A percentile compares a stretch with the other conserved stretches of the same genome.
Conservation (phyloP, 129 eudicot species). For the Tagetes erecta region DNA sequence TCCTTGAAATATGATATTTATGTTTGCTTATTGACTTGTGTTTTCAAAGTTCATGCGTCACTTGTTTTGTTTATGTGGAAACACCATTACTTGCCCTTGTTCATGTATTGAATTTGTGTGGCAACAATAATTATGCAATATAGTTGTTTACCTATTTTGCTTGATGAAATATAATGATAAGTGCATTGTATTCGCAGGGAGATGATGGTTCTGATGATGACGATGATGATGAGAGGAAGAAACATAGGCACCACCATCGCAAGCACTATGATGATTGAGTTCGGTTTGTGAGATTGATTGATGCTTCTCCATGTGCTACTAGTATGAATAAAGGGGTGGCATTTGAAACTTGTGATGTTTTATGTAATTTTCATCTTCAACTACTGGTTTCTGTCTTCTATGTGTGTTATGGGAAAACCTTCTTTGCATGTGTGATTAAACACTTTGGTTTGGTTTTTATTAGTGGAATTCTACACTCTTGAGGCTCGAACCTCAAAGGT, state of each 20-base stretch:
- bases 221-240: slow-evolving; percentile 61
- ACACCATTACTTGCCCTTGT: neutral
- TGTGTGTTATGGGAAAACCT: slow-evolving; percentile 11
- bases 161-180: slow-evolving; percentile 15
- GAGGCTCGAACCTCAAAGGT: neutral
- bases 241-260: slow-evolving; percentile 64
- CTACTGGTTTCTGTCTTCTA: slow-evolving; percentile 24
- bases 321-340: slow-evolving; percentile 36
- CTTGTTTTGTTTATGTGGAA: neutral
- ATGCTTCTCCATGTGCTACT: slow-evolving; percentile 34
- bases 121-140: neutral
- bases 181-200: slow-evolving; percentile 45
- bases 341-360: slow-evolving; percentile 16
- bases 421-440: slow-evolving; percentile 13
- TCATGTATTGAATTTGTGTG: neutral
- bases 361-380: slow-evolving; percentile 7
- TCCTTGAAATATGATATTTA: neutral
- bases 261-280: slow-evolving; percentile 61
- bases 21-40: neutral
- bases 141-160: neutral
- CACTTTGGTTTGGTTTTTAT: slow-evolving; percentile 16
- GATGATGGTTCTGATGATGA: slow-evolving; percentile 57
- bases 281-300: slow-evolving; percentile 25
- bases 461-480: slow-evolving; percentile 2
- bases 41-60: neutral